phyloP scores from a whole-genome alignment of 2,329 filamentous ascomycete genomes.

The Colletotrichum karsti region DNA sequence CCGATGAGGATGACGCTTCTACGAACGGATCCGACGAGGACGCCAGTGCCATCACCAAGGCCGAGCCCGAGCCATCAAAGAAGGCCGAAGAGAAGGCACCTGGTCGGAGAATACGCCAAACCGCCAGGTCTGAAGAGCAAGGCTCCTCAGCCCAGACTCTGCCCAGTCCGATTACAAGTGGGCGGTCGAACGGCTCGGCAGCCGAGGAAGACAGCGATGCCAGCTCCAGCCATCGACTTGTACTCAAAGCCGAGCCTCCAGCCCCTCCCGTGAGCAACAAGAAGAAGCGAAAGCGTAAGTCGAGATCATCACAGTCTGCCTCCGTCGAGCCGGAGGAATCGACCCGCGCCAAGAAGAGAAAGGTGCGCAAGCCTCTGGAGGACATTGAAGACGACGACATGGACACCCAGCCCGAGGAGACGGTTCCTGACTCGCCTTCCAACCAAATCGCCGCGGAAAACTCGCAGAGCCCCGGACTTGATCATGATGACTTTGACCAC shows the following conservation, averaged over 20 bases:
- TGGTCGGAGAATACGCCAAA: slow-evolving; percentile 1
- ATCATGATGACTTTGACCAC: not conserved
- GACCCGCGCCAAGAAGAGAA: slow-evolving; percentile 11
- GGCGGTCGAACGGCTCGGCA: not conserved
- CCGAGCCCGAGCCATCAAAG: not conserved
- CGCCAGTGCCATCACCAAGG: not conserved
- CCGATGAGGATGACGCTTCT: not conserved
- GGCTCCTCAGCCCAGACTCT: not conserved
- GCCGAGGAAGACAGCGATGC: not conserved
- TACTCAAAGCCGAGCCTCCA: not conserved
- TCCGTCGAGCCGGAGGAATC: not conserved
- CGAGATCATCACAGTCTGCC: not conserved
- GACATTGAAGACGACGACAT: slow-evolving; percentile 13
- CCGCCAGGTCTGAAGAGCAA: not conserved
- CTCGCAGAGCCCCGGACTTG: not conserved
- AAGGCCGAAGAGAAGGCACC: not conserved
- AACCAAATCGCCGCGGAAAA: not conserved
- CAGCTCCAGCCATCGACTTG: not conserved
- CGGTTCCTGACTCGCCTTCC: slow-evolving; percentile 1
- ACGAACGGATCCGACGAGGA: not conserved
- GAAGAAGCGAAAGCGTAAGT: slow-evolving; percentile 16
- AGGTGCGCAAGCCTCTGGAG: slow-evolving; percentile 3
- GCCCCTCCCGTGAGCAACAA: not conserved
- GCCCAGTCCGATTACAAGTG: not conserved
- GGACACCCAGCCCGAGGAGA: not conserved